phyloP scores from a whole-genome alignment of 257 asterid genomes.

The Voacanga thouarsii region DNA sequence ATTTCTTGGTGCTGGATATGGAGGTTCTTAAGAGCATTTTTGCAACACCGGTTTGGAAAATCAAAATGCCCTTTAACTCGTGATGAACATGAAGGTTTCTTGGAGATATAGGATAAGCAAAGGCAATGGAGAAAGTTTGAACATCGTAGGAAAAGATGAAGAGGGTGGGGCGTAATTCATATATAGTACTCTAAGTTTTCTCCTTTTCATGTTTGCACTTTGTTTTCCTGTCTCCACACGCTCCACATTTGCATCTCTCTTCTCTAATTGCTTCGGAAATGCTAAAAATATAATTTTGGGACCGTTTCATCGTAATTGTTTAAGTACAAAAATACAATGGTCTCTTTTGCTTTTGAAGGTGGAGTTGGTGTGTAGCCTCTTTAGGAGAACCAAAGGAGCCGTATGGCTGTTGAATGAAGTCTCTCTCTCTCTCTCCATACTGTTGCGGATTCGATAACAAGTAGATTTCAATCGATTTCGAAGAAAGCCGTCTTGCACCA shows the following conservation, averaged over 20 bases:
- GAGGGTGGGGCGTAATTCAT: neutral
- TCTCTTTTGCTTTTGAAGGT: constrained; percentile 27
- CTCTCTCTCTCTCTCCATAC: neutral
- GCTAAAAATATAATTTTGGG: constrained; percentile 12
- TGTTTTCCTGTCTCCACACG: constrained; percentile 29
- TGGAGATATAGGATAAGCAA: neutral
- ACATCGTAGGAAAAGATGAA: neutral
- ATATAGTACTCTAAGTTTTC: constrained; percentile 8
- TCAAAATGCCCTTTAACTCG: neutral
- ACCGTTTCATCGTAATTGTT: constrained; percentile 6
- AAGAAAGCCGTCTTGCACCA: neutral
- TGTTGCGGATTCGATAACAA: constrained; percentile 18
- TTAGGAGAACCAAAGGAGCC: constrained; percentile 23
- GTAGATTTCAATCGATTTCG: constrained; percentile 28
- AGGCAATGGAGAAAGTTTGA: neutral
- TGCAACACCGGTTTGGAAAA: neutral
- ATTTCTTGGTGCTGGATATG: constrained; percentile 33
- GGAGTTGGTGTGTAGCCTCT: constrained; percentile 34
- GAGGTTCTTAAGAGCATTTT: constrained; percentile 31
- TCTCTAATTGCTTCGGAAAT: neutral
- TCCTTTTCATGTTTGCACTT: constrained; percentile 18
- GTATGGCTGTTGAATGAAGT: constrained; percentile 21
- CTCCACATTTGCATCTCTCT: constrained; percentile 20
- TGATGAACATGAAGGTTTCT: constrained; percentile 6
- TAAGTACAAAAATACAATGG: neutral